These are phyloP conservation scores for Picea sitchensis DNA, from an alignment of 75 land plant genomes.

Conservation along the genomic window DNA sequence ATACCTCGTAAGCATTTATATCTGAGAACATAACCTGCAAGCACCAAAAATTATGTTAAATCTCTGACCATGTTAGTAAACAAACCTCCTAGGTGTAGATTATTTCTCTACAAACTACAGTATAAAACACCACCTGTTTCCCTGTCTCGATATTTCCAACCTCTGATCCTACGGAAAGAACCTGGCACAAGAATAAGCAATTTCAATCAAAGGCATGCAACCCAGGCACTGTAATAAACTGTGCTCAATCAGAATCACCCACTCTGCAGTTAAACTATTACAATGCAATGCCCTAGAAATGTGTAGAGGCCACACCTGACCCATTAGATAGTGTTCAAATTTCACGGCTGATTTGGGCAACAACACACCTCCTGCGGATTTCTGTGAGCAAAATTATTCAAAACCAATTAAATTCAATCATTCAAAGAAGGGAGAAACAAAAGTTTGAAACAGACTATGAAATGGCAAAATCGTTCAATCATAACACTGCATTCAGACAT, in stretches of 20 bases:
- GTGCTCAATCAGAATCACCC: not conserved
- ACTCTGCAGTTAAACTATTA: not conserved
- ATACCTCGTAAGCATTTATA: slow-evolving; percentile 86
- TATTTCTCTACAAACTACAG: too few relatives aligned
- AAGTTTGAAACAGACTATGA: not conserved
- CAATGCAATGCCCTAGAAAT: not conserved
- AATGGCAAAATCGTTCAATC: not conserved
- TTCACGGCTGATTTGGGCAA: slow-evolving; percentile 90
- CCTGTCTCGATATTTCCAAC: slow-evolving; percentile 56
- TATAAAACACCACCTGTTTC: slow-evolving; percentile 64
- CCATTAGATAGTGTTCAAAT: slow-evolving; percentile 83
- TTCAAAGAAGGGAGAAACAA: not conserved
- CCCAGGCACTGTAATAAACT: not conserved
- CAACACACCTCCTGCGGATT: slow-evolving; percentile 88
- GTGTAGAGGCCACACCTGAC: slow-evolving; percentile 54
- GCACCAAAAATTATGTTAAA: not conserved
- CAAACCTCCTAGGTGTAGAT: not conserved
- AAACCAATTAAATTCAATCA: not conserved
- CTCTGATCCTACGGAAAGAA: slow-evolving; percentile 72
- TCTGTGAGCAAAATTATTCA: slow-evolving; percentile 27
- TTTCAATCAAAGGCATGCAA: not conserved
- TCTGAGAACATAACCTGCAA: slow-evolving; percentile 87
- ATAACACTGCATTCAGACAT: too few relatives aligned
- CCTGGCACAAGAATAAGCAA: slow-evolving; percentile 25
- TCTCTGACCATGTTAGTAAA: not conserved